Conservation (phyloP, 441 rosid species). For the Bocquillonia castaneifolia region DNA sequence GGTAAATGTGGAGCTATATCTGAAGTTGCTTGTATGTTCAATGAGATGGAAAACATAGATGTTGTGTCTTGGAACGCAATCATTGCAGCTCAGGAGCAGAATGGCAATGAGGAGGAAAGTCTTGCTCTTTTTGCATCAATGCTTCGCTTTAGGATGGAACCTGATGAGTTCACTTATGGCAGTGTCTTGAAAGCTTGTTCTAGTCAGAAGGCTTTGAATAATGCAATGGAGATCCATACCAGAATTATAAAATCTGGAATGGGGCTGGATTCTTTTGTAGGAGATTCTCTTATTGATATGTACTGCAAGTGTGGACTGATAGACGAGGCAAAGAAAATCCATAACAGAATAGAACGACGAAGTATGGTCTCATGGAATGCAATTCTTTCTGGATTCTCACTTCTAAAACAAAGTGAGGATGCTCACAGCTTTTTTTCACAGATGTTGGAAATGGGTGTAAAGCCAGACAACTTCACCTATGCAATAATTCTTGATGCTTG, state of each 20-base stretch:
- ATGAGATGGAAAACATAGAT: slow-evolving; percentile 72
- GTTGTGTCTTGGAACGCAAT: slow-evolving; percentile 90
- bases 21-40: slow-evolving; percentile 61
- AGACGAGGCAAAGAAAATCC: slow-evolving; percentile 67
- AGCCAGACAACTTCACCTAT: slow-evolving; percentile 80
- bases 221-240: slow-evolving; percentile 67
- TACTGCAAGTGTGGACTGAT: slow-evolving; percentile 75
- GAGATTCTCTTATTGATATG: slow-evolving; percentile 80
- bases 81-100: slow-evolving; percentile 78
- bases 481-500: slow-evolving; percentile 85
- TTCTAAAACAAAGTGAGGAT: slow-evolving; percentile 63
- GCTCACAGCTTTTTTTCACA: slow-evolving; percentile 58
- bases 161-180: slow-evolving; percentile 89
- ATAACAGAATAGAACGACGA: slow-evolving; percentile 47
- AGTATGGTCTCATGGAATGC: slow-evolving; percentile 82
- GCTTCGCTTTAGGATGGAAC: slow-evolving; percentile 57
- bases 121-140: slow-evolving; percentile 54
- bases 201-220: slow-evolving; percentile 42
- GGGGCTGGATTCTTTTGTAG: slow-evolving; percentile 55
- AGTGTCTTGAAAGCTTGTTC: slow-evolving; percentile 81
- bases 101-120: slow-evolving; percentile 51
- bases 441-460: slow-evolving; percentile 61
- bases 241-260: slow-evolving; percentile 68
- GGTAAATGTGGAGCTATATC: slow-evolving; percentile 73
- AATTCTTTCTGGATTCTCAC: slow-evolving; percentile 70